Percentiles rank a stretch among this genome's conserved stretches.
Evolutionary conservation across 2,329 filamentous ascomycete genomes (phyloP).

Genomic region (Myriosclerotinia scirpicola): DNA sequence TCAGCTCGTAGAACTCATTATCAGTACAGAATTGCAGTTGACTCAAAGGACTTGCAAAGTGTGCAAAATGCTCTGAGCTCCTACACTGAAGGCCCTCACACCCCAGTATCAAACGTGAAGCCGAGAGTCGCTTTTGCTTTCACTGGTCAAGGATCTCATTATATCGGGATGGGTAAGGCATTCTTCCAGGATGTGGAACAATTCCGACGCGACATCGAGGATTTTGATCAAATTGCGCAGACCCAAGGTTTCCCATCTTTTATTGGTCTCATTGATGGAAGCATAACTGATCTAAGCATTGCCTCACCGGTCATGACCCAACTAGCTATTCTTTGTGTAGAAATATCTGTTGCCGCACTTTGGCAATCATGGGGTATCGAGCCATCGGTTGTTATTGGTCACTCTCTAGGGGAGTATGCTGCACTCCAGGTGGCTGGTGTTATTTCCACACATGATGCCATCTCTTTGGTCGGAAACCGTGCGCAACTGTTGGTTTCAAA

Average conservation of each 20-base stretch:
- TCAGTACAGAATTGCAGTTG: constrained; percentile 52
- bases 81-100: constrained; percentile 16
- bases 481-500: constrained; percentile 63
- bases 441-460: constrained; percentile 65
- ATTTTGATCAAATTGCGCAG: constrained; percentile 33
- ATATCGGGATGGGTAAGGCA: constrained; percentile 35
- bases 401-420: constrained; percentile 71
- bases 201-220: constrained; percentile 34
- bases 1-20: constrained; percentile 55
- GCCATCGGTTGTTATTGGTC: constrained; percentile 57
- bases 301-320: constrained; percentile 18
- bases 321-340: constrained; percentile 43
- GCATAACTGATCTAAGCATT: constrained; percentile 9
- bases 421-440: constrained; percentile 70
- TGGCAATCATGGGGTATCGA: constrained; percentile 56
- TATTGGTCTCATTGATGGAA: constrained; percentile 43
- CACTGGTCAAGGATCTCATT: constrained; percentile 50
- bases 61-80: constrained; percentile 19
- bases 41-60: constrained; percentile 43
- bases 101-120: constrained; percentile 22
- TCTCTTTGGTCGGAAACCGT: constrained; percentile 68
- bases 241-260: constrained; percentile 37
- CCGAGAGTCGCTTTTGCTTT: constrained; percentile 28
- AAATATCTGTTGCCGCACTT: constrained; percentile 55
- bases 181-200: constrained; percentile 43